Evolutionary conservation across 192 early-diverging fungal species (phyloP).

Genomic region (Spinellus fusiger): DNA sequence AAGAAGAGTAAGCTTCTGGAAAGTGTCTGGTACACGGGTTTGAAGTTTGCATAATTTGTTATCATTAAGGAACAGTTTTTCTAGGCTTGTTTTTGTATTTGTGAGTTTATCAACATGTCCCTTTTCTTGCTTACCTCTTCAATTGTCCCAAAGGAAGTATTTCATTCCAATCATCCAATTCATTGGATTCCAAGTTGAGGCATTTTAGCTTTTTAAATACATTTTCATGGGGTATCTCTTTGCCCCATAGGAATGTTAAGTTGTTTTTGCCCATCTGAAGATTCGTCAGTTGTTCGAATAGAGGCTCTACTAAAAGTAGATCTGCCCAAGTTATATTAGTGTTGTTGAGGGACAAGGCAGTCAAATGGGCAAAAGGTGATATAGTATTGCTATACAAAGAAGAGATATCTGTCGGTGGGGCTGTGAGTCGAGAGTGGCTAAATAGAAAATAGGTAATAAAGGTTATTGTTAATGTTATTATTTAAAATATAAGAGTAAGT

Average conservation of each 20-base stretch:
- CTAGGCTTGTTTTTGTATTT: constrained; percentile 18
- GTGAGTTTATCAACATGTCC: neutral
- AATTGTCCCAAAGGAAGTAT: constrained; percentile 32
- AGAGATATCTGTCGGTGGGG: neutral
- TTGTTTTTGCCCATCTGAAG: constrained; percentile 47
- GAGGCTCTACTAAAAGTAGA: constrained; percentile 28
- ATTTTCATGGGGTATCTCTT: constrained; percentile 13
- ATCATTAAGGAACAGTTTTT: constrained; percentile 29
- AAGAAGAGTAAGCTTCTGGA: constrained; percentile 32
- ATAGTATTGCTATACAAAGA: neutral
- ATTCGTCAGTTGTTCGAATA: constrained; percentile 39
- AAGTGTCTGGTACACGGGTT: constrained; percentile 4
- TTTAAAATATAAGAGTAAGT: neutral
- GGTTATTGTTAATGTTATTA: neutral
- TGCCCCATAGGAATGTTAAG: neutral
- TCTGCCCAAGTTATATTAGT: constrained; percentile 31
- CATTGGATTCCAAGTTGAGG: constrained; percentile 46
- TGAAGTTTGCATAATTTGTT: constrained; percentile 23
- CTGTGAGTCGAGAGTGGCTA: constrained; percentile 20
- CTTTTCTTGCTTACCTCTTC: constrained; percentile 29
- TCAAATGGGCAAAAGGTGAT: constrained; percentile 26
- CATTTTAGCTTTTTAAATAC: constrained; percentile 39
- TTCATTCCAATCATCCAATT: constrained; percentile 37
- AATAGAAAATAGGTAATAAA: neutral
- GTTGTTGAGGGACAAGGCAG: constrained; percentile 28